Conservation (phyloP, 2,329 filamentous ascomycete species). For the Claviceps sp. region DNA sequence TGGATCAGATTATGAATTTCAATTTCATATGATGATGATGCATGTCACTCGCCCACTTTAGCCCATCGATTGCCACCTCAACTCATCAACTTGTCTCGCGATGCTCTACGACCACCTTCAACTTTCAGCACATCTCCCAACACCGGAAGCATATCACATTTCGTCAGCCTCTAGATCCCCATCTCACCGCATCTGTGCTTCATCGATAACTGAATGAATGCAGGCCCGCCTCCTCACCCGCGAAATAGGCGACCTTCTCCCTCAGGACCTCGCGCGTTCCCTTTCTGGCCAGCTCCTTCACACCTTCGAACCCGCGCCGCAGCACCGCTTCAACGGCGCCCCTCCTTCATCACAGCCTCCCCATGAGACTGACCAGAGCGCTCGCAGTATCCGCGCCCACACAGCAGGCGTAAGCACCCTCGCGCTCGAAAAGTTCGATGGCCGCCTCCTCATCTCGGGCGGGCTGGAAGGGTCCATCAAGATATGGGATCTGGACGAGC, state of each 20-base stretch:
- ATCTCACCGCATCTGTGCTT: background rate
- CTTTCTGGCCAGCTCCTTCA: conserved; percentile 53
- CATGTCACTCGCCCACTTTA: background rate
- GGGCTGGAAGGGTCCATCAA: conserved; percentile 75
- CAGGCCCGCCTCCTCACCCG: conserved; percentile 68
- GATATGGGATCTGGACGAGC: conserved; percentile 72
- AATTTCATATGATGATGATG: too few species aligned
- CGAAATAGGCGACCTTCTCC: conserved; percentile 53
- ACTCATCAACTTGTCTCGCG: background rate
- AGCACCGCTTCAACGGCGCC: conserved; percentile 55
- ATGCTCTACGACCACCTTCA: background rate
- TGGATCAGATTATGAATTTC: background rate
- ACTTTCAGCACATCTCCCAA: background rate
- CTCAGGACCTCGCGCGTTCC: conserved; percentile 49
- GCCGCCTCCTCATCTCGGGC: conserved; percentile 63
- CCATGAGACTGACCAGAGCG: conserved; percentile 15
- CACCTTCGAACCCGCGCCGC: conserved; percentile 53
- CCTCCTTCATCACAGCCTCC: conserved; percentile 4
- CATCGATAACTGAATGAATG: conserved; percentile 32
- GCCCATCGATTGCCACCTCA: background rate
- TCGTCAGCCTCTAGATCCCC: background rate
- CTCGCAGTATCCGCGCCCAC: conserved; percentile 47
- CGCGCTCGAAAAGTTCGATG: conserved; percentile 70
- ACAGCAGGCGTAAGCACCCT: conserved; percentile 66
- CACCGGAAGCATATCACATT: background rate